Conservation (phyloP, 169 alveolate species). For the Perkinsus olseni region DNA sequence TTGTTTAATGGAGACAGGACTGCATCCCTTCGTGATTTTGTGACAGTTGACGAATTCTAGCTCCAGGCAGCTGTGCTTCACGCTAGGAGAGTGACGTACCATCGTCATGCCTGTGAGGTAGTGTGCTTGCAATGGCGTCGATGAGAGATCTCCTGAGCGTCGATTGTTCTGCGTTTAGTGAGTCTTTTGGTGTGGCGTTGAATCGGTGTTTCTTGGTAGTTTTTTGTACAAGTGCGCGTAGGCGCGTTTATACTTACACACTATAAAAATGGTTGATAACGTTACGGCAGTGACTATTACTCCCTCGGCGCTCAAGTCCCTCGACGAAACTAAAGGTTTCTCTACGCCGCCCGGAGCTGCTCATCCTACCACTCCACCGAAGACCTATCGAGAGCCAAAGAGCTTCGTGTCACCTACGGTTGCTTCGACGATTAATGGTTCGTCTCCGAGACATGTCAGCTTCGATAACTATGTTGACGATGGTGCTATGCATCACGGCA, state of each 20-base stretch:
- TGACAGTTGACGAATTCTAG: neutral
- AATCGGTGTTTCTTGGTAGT: neutral
- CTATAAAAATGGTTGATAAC: neutral
- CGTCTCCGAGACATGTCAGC: neutral
- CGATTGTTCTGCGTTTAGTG: too few relatives aligned
- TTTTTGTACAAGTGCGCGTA: neutral
- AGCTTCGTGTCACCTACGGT: neutral
- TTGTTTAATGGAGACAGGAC: neutral
- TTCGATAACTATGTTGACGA: neutral
- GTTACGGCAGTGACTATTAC: neutral
- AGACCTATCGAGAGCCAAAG: conserved; percentile 1
- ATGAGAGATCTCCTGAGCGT: too few relatives aligned
- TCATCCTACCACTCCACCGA: neutral
- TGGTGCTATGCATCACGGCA: too few relatives aligned
- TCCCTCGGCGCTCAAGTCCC: neutral
- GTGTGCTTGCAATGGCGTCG: too few relatives aligned
- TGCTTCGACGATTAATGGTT: neutral
- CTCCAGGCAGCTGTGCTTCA: neutral
- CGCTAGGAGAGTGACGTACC: too few relatives aligned
- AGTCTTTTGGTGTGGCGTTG: too few relatives aligned
- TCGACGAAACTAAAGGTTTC: neutral
- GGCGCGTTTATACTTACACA: neutral
- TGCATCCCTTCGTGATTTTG: neutral
- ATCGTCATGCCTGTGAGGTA: too few relatives aligned
- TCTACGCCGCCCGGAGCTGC: neutral